Percentiles rank a stretch among this genome's conserved stretches.
These are phyloP conservation scores for Kalmusia sp. DNA, from an alignment of 2,329 filamentous ascomycete species.

Conservation along the genomic window DNA sequence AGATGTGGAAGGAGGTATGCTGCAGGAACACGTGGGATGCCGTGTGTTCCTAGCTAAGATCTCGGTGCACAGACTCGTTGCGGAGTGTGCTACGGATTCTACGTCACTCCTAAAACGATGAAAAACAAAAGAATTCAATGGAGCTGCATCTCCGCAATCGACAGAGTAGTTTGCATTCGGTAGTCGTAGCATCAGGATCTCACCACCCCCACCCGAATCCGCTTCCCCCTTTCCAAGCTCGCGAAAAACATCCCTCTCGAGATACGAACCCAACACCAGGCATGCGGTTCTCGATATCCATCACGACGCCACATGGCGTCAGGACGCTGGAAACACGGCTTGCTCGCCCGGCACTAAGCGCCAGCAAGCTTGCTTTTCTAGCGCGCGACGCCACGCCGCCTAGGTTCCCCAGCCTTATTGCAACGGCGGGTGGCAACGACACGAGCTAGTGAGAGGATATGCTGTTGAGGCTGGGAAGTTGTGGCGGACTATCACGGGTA, in stretches of 20 bases:
- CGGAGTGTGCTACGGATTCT: background rate
- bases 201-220: background rate
- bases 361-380: background rate
- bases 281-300: background rate
- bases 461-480: no score
- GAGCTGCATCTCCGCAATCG: background rate
- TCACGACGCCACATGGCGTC: constrained; percentile 1
- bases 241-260: background rate
- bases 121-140: no score
- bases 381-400: background rate
- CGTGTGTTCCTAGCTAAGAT: background rate
- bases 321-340: background rate
- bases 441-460: background rate
- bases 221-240: no score
- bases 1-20: background rate
- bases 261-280: background rate
- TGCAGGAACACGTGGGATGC: background rate
- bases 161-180: no score
- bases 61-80: background rate
- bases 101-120: background rate
- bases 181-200: background rate
- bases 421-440: background rate
- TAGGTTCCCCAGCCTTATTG: background rate
- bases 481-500: no score
- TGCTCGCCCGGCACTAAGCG: background rate